These are phyloP conservation scores for Ceratobasidium papillatum DNA, from an alignment of 1,284 basidiomycete species.

Conservation along the genomic window DNA sequence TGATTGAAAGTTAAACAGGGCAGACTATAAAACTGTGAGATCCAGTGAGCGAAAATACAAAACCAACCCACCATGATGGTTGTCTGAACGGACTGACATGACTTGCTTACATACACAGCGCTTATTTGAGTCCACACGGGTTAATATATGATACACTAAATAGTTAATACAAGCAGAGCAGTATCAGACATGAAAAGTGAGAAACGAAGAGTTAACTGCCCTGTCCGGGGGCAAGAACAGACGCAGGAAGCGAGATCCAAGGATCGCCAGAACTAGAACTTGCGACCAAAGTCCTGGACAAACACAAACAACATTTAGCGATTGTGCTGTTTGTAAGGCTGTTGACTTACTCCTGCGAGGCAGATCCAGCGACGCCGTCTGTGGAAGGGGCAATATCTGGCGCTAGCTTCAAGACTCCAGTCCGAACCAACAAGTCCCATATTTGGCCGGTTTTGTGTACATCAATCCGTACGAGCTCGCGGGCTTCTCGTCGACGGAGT, in stretches of 20 bases:
- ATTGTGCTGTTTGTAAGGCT: not conserved
- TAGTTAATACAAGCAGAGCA: conserved; percentile 23
- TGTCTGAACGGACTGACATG: not conserved
- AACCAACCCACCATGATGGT: conserved; percentile 13
- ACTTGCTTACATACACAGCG: not conserved
- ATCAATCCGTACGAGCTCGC: conserved; percentile 89
- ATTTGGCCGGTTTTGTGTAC: conserved; percentile 90
- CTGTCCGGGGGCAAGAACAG: conserved; percentile 18
- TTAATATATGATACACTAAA: conserved; percentile 8
- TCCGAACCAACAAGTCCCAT: conserved; percentile 77
- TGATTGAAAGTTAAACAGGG: conserved; percentile 97
- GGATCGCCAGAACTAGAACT: conserved; percentile 5
- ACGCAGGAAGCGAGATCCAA: conserved; percentile 16
- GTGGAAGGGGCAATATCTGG: conserved; percentile 21
- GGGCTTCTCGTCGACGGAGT: conserved; percentile 82
- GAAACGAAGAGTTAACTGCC: not conserved
- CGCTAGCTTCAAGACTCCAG: conserved; percentile 20
- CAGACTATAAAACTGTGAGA: conserved; percentile 68
- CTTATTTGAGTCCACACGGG: not conserved
- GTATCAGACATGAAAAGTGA: not conserved
- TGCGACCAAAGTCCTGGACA: not conserved
- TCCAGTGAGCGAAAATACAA: not conserved
- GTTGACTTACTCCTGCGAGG: conserved; percentile 13
- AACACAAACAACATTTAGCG: not conserved
- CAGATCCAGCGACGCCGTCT: not conserved